A percentile compares a stretch with the other conserved stretches of the same genome.
These are phyloP conservation scores for Xanthoparmelia taractica DNA, from an alignment of 495 filamentous ascomycete genomes.

Conservation along the genomic window DNA sequence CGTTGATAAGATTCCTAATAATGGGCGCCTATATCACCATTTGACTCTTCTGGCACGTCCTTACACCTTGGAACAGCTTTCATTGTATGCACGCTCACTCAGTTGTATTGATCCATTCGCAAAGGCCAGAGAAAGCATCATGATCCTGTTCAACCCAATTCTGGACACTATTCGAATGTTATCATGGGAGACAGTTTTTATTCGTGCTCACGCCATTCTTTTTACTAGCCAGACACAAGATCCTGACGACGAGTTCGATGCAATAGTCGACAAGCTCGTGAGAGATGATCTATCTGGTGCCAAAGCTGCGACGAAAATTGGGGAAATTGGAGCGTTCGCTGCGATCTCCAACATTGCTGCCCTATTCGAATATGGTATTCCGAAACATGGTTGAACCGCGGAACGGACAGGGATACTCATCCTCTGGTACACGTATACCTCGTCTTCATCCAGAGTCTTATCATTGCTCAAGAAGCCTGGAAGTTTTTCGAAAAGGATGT, in stretches of 20 bases:
- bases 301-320: not conserved
- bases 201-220: not conserved
- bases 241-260: not conserved
- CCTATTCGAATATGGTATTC: not conserved
- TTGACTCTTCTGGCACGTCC: slow-evolving; percentile 74
- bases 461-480: slow-evolving; percentile 30
- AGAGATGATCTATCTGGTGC: not conserved
- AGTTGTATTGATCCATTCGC: slow-evolving; percentile 44
- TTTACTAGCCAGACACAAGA: not conserved
- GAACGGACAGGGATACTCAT: slow-evolving; percentile 24
- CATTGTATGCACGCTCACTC: slow-evolving; percentile 56
- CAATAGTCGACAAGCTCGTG: not conserved
- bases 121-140: slow-evolving; percentile 58
- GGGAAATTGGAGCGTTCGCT: not conserved
- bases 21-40: slow-evolving; percentile 76
- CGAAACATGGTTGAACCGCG: not conserved
- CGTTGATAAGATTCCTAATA: slow-evolving; percentile 57
- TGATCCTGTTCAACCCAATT: slow-evolving; percentile 62
- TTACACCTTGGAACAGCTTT: slow-evolving; percentile 64
- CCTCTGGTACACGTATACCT: slow-evolving; percentile 61
- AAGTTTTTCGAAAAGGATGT: slow-evolving; percentile 39
- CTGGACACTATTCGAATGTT: slow-evolving; percentile 25
- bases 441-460: slow-evolving; percentile 53
- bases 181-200: not conserved
- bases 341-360: not conserved